Base-by-base conservation (phyloP, 1,139 yeast genomes). In the Arxiozyma telluris region DNA sequence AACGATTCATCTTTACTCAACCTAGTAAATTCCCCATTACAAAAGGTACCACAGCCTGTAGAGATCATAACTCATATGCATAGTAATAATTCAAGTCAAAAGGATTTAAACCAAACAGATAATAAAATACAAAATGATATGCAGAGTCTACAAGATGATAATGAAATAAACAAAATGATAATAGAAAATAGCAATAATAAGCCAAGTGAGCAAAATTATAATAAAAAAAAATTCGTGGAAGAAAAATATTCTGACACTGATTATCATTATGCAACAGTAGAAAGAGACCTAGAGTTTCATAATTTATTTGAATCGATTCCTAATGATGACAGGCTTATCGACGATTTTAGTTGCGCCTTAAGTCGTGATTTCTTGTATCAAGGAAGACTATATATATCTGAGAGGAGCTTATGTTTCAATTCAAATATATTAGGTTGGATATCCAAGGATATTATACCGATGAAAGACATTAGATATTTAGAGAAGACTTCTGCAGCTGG, bases 401-500 rank as follows among this genome's bases (percentile, higher is more conserved):
- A 88, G 61, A 79, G 80, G 56, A 82, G 85, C 63, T 69, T 93
- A 1, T 89, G 97, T 66, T 94, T 94, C 74, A 86, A 89, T 64
- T 88, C 97, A n/a, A 89, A 89, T 64, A 76, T 93, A 48, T 74
- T 94, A 50, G 97, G 97, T 0, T 91, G 96, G 96, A 89, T 89
- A 2, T 89, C 97, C 9, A 87, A 80, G 59, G 71, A 90, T 47
- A 79, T 85, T 5, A 78, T 93, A 39, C 82, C 88, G 3, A 80
- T 85, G 63, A 80, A 78, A 51, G 96, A 89, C 55, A 81, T 93
- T 46, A 75, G 80, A 6, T 76, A 79, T 27, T 79, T 93, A 62
- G 97, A 93, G 62, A 88, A 89, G 71, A 83, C 84, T 57, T 78
- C 83, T 45, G 89, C 97, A 0, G 97, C 91, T 1, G 96, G 96